Conservation (phyloP, 2,329 filamentous ascomycete genomes). For the Ophiostoma sp. region DNA sequence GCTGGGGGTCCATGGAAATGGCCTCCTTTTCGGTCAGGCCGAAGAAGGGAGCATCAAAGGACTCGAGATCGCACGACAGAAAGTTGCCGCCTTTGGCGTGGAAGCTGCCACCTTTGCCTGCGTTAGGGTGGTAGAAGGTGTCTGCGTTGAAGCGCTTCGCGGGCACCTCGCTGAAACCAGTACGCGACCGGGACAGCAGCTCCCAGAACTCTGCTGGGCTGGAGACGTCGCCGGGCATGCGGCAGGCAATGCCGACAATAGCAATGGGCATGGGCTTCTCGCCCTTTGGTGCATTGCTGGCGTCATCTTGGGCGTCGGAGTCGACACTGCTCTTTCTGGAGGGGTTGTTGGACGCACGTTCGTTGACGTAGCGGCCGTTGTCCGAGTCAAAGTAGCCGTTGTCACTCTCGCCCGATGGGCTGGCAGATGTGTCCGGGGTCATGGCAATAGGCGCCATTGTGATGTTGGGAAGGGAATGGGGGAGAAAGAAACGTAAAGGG, state of each 20-base stretch:
- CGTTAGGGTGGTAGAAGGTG: slow-evolving; percentile 23
- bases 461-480: neutral
- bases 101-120: slow-evolving; percentile 42
- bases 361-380: slow-evolving; percentile 29
- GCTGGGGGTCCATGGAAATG: slow-evolving; percentile 33
- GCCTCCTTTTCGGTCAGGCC: slow-evolving; percentile 33
- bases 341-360: slow-evolving; percentile 15
- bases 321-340: slow-evolving; percentile 3
- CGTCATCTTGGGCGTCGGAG: slow-evolving; percentile 2
- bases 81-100: slow-evolving; percentile 46
- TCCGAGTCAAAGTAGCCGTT: slow-evolving; percentile 27
- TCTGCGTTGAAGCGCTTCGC: slow-evolving; percentile 22
- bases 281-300: slow-evolving; percentile 10
- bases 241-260: slow-evolving; percentile 24
- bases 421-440: slow-evolving; percentile 31
- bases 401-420: slow-evolving; percentile 30
- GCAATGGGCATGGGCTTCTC: slow-evolving; percentile 29
- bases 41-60: slow-evolving; percentile 37
- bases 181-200: slow-evolving; percentile 18
- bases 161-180: slow-evolving; percentile 19
- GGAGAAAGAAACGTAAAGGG: no score
- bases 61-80: slow-evolving; percentile 33
- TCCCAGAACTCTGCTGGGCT: slow-evolving; percentile 24
- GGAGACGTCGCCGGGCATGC: slow-evolving; percentile 22
- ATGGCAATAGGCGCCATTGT: slow-evolving; percentile 29